A percentile compares a stretch with the other conserved stretches of the same genome.
Evolutionary conservation across 2,329 filamentous ascomycete genomes (phyloP).

Genomic region (Ophiocordyceps sinensis): DNA sequence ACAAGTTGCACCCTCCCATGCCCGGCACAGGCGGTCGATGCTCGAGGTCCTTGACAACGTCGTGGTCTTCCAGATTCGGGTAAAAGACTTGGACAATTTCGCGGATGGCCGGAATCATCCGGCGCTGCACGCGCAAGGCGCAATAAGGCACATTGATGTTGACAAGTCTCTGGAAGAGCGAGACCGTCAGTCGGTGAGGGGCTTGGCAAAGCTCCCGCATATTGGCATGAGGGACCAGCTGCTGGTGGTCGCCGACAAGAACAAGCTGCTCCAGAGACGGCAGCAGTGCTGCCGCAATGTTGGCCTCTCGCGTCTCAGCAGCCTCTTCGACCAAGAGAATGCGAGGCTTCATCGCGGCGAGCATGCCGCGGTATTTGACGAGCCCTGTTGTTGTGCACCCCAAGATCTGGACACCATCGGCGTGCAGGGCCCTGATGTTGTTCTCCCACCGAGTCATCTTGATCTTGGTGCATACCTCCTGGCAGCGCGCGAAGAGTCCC

Average conservation of each 20-base stretch:
- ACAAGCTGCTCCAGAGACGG: constrained; percentile 38
- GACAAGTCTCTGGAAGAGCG: constrained; percentile 70
- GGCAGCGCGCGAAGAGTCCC: constrained; percentile 32
- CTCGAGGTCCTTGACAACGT: constrained; percentile 17
- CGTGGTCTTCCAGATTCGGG: constrained; percentile 27
- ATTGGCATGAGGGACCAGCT: constrained; percentile 57
- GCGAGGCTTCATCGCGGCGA: constrained; percentile 50
- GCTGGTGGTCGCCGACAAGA: constrained; percentile 65
- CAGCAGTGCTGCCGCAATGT: constrained; percentile 36
- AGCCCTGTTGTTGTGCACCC: constrained; percentile 65
- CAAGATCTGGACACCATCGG: constrained; percentile 33
- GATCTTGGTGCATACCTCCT: constrained; percentile 31
- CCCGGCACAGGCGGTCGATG: constrained; percentile 27
- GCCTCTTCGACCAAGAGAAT: constrained; percentile 68
- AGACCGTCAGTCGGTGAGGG: constrained; percentile 56
- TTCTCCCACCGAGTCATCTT: constrained; percentile 44
- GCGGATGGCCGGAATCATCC: constrained; percentile 33
- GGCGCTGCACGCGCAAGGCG: constrained; percentile 52
- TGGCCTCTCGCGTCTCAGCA: constrained; percentile 58
- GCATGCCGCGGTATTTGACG: constrained; percentile 61
- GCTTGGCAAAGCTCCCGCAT: constrained; percentile 40
- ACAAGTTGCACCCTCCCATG: constrained; percentile 23
- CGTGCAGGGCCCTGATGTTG: constrained; percentile 30
- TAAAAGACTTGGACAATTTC: constrained; percentile 33
- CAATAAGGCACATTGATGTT: constrained; percentile 47